Conservation (phyloP, 352 stramenopile genomes). For the Globisporangium heterothallicum region DNA sequence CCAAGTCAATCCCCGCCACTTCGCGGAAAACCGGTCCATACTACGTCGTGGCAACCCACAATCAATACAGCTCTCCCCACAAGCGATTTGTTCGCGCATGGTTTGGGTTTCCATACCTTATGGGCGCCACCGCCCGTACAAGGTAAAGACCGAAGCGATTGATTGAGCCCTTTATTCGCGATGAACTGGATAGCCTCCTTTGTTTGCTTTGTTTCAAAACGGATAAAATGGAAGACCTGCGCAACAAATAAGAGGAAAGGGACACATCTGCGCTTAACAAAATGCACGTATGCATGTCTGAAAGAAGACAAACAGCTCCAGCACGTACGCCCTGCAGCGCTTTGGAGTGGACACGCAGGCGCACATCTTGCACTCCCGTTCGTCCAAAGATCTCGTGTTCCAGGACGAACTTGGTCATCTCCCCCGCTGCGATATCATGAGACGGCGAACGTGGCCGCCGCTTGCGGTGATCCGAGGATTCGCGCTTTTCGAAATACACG, state of each 20-base stretch:
- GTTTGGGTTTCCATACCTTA: constrained; percentile 70
- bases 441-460: constrained; percentile 58
- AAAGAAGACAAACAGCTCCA: neutral
- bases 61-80: constrained; percentile 7
- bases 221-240: constrained; percentile 95
- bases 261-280: too few species aligned
- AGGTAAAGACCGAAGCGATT: constrained; percentile 69
- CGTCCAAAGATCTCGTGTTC: constrained; percentile 75
- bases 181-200: constrained; percentile 76
- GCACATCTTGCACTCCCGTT: constrained; percentile 85
- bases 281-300: neutral
- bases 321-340: constrained; percentile 82
- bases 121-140: constrained; percentile 81
- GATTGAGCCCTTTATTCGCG: constrained; percentile 66
- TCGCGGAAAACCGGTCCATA: constrained; percentile 66
- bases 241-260: too few species aligned
- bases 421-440: constrained; percentile 64
- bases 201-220: constrained; percentile 77
- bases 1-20: constrained; percentile 76
- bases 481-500: constrained; percentile 91
- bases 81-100: too few species aligned
- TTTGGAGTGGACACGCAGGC: constrained; percentile 81
- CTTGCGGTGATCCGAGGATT: constrained; percentile 36
- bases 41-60: constrained; percentile 19
- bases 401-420: constrained; percentile 85